Evolutionary conservation across 2,329 filamentous ascomycete species (phyloP).

Genomic region (Gremmenia infestans): DNA sequence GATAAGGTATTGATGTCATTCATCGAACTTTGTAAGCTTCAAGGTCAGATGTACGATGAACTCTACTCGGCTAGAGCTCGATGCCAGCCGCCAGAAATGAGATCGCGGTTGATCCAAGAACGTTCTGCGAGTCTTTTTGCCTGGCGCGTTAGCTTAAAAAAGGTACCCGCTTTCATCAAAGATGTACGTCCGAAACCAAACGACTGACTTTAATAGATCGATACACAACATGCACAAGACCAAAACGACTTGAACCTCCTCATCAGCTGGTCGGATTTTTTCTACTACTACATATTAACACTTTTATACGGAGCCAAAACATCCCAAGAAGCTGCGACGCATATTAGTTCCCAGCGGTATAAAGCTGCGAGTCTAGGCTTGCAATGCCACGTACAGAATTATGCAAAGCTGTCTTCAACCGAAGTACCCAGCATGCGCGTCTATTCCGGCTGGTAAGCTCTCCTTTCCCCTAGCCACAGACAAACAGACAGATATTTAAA

Average conservation of each 20-base stretch:
- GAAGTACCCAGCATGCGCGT: slow-evolving; percentile 9
- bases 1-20: slow-evolving; percentile 9
- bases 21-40: slow-evolving; percentile 9
- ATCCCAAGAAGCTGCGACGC: slow-evolving; percentile 2
- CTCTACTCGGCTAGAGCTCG: slow-evolving; percentile 9
- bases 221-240: slow-evolving; percentile 5
- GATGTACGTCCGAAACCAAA: not conserved
- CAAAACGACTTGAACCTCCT: slow-evolving; percentile 10
- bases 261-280: slow-evolving; percentile 12
- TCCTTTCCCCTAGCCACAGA: not conserved
- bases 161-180: not conserved
- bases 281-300: slow-evolving; percentile 14
- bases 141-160: slow-evolving; percentile 9
- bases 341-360: slow-evolving; percentile 15
- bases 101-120: slow-evolving; percentile 8
- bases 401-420: slow-evolving; percentile 3
- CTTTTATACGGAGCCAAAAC: slow-evolving; percentile 14
- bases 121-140: slow-evolving; percentile 3
- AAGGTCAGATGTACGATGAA: slow-evolving; percentile 15
- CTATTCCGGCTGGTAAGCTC: slow-evolving; percentile 13
- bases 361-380: slow-evolving; percentile 12
- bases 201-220: slow-evolving; percentile 3
- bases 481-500: not conserved
- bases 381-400: slow-evolving; percentile 15
- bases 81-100: not conserved